phyloP scores from a whole-genome alignment of 106 monocot species.

The Phalaenopsis equestris region DNA sequence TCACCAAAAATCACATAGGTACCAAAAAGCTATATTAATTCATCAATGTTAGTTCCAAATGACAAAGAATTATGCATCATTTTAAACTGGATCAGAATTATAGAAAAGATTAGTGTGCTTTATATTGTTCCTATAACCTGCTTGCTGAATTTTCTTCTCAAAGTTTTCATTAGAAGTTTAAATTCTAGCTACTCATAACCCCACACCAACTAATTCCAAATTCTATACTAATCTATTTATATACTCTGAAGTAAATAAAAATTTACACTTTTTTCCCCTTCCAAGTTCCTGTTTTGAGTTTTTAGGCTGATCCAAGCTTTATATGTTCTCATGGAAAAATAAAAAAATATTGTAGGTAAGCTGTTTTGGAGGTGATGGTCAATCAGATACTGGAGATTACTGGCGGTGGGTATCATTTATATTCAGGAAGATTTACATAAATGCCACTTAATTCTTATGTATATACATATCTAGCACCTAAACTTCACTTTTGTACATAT shows the following conservation, averaged over 20 bases:
- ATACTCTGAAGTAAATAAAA: no score
- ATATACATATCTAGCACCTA: no score
- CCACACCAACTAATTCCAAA: neutral
- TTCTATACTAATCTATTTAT: neutral
- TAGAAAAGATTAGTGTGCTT: neutral
- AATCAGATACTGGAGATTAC: constrained; percentile 78
- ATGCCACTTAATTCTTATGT: no score
- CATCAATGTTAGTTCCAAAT: no score
- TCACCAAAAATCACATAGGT: no score
- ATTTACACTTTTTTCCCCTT: neutral
- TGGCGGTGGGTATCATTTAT: constrained; percentile 44
- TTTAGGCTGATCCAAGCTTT: neutral
- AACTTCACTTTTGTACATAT: no score
- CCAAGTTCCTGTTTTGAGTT: neutral
- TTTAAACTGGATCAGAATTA: no score
- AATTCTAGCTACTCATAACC: neutral
- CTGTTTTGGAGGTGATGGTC: constrained; percentile 56
- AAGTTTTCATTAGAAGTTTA: neutral
- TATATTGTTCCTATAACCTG: neutral
- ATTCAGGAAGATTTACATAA: no score
- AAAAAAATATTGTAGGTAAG: constrained; percentile 37
- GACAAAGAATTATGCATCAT: no score
- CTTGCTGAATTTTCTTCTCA: neutral
- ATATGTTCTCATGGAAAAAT: neutral
- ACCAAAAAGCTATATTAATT: no score